Percentiles rank a stretch among this genome's conserved stretches.
phyloP scores from a whole-genome alignment of 2,329 filamentous ascomycete genomes.

The Aspergillaceae sp. region DNA sequence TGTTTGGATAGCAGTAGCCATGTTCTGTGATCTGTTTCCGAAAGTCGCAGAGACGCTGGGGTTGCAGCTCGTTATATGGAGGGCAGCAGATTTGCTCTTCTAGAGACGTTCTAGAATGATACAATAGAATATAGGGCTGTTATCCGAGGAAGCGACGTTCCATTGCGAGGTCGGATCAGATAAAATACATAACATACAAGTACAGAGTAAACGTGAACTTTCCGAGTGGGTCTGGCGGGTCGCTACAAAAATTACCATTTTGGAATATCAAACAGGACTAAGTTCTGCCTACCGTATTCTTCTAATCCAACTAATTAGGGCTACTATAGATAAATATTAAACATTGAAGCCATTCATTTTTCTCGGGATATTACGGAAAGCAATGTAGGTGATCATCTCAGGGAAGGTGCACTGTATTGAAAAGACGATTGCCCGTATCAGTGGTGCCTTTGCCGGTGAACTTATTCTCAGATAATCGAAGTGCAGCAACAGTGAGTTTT shows the following conservation, averaged over 20 bases:
- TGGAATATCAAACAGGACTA: no score
- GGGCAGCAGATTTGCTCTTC: not conserved
- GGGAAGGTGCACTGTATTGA: conserved; percentile 46
- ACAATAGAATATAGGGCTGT: not conserved
- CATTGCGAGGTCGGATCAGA: not conserved
- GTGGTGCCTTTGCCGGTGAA: conserved; percentile 45
- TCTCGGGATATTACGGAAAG: not conserved
- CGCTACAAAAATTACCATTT: no score
- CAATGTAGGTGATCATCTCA: not conserved
- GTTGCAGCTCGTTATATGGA: not conserved
- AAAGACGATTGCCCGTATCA: conserved; percentile 53
- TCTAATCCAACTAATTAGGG: no score
- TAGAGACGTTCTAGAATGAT: not conserved
- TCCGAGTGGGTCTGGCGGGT: no score
- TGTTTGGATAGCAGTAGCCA: conserved; percentile 7
- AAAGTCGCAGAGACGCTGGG: not conserved
- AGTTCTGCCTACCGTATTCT: no score
- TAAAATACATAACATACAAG: not conserved
- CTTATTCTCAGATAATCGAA: conserved; percentile 50
- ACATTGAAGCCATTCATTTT: no score
- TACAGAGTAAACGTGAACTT: no score
- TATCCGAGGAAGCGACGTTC: not conserved
- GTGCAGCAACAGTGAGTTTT: conserved; percentile 39
- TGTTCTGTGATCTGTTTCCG: not conserved
- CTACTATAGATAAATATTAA: no score